These are phyloP conservation scores for Clarireedia hainanense DNA, from an alignment of 2,329 filamentous ascomycete genomes.

Conservation along the genomic window DNA sequence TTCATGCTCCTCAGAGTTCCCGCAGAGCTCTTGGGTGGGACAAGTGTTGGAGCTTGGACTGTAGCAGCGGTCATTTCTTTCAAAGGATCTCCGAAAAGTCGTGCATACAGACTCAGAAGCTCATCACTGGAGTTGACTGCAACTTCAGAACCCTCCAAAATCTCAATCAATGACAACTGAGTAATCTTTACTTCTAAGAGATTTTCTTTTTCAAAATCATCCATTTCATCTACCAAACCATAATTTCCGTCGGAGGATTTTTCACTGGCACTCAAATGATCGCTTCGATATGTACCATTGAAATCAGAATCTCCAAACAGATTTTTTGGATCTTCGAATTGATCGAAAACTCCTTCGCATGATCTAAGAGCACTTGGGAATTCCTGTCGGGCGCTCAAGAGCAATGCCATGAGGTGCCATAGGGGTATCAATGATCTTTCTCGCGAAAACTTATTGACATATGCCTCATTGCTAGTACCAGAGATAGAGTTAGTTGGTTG, in stretches of 20 bases:
- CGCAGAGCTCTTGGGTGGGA: constrained; percentile 58
- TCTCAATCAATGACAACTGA: constrained; percentile 74
- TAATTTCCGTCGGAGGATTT: constrained; percentile 24
- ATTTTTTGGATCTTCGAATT: constrained; percentile 65
- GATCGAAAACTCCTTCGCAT: constrained; percentile 86
- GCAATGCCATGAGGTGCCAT: constrained; percentile 84
- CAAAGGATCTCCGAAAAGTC: constrained; percentile 64
- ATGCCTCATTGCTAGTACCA: constrained; percentile 21
- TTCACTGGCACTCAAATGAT: constrained; percentile 50
- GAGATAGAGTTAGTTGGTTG: constrained; percentile 35
- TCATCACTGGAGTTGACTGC: constrained; percentile 87
- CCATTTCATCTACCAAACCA: constrained; percentile 70
- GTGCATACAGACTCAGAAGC: constrained; percentile 70
- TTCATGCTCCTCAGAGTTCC: constrained; percentile 63
- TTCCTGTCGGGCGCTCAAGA: constrained; percentile 81
- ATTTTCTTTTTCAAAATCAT: constrained; percentile 73
- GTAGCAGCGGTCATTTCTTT: constrained; percentile 17
- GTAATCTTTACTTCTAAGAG: constrained; percentile 96
- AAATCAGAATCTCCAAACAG: constrained; percentile 58
- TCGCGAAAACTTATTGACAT: constrained; percentile 34
- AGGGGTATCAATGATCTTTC: constrained; percentile 65
- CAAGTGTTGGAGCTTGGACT: neutral
- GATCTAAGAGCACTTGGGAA: constrained; percentile 71
- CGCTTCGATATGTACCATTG: constrained; percentile 47
- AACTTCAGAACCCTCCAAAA: constrained; percentile 72